These are phyloP conservation scores for Mikania micrantha DNA, from an alignment of 129 eudicot species.

Conservation along the genomic window DNA sequence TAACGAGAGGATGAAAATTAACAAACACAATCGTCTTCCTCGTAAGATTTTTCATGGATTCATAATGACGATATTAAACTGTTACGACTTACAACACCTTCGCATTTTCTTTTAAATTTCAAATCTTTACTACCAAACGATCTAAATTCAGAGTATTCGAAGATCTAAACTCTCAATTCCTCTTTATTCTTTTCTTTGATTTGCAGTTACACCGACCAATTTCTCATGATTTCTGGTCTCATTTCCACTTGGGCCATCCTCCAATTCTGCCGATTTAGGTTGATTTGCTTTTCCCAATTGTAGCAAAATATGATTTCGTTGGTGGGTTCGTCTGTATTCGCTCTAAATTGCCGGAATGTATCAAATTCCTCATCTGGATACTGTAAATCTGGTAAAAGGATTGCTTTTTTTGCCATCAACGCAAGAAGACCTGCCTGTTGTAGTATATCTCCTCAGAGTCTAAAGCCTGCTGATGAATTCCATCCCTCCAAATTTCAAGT, in stretches of 20 bases:
- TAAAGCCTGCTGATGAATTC: slow-evolving; percentile 44
- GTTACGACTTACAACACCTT: neutral
- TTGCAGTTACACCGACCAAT: slow-evolving; percentile 16
- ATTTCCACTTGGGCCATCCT: slow-evolving; percentile 23
- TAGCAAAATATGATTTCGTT: slow-evolving; percentile 34
- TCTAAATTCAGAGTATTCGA: neutral
- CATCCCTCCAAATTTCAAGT: slow-evolving; percentile 39
- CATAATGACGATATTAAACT: too few species aligned
- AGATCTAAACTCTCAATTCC: neutral
- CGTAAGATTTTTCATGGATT: too few species aligned
- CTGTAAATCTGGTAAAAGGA: slow-evolving; percentile 21
- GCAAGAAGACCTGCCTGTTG: slow-evolving; percentile 34
- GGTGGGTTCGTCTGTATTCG: slow-evolving; percentile 31
- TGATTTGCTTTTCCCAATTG: slow-evolving; percentile 11
- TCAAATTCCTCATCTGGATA: slow-evolving; percentile 21
- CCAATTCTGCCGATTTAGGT: slow-evolving; percentile 13
- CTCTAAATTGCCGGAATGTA: slow-evolving; percentile 22
- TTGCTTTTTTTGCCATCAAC: neutral
- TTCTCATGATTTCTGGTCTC: slow-evolving; percentile 22
- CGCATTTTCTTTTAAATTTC: neutral
- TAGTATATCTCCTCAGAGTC: slow-evolving; percentile 43
- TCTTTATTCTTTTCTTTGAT: slow-evolving; percentile 12
- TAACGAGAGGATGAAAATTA: too few species aligned
- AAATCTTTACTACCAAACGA: neutral
- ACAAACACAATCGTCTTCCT: too few species aligned